A percentile compares a stretch with the other conserved stretches of the same genome.
Conservation (phyloP, 2,329 filamentous ascomycete species). For the Nigrospora osmanthi region DNA sequence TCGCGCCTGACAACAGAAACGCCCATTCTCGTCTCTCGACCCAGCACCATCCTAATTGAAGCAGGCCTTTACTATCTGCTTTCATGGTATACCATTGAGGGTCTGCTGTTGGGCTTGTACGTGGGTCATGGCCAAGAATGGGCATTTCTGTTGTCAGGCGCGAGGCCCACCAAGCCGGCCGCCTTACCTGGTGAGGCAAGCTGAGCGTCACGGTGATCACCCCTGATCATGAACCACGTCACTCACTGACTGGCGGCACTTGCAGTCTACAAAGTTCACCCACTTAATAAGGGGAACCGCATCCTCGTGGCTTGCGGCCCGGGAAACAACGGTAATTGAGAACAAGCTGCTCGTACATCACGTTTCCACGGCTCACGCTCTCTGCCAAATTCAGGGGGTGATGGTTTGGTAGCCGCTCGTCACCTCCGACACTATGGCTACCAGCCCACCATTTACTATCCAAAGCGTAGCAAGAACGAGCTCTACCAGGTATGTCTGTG, state of each 20-base stretch:
- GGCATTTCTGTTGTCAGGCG: too few relatives aligned
- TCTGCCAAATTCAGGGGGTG: slow-evolving; percentile 57
- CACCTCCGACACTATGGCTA: slow-evolving; percentile 93
- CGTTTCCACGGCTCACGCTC: neutral
- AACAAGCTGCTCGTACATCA: neutral
- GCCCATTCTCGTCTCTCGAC: too few relatives aligned
- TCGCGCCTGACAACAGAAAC: too few relatives aligned
- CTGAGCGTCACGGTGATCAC: neutral
- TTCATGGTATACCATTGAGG: too few relatives aligned
- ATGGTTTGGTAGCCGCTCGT: slow-evolving; percentile 88
- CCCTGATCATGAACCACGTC: neutral
- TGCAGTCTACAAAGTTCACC: slow-evolving; percentile 77
- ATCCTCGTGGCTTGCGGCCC: slow-evolving; percentile 90
- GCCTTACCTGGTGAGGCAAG: neutral
- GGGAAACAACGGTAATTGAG: slow-evolving; percentile 54
- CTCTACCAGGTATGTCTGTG: slow-evolving; percentile 64
- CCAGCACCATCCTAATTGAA: too few relatives aligned
- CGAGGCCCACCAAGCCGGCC: too few relatives aligned
- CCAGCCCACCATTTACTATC: slow-evolving; percentile 81
- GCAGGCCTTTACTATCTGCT: too few relatives aligned
- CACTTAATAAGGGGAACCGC: slow-evolving; percentile 59
- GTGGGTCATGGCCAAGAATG: too few relatives aligned
- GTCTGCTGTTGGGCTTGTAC: too few relatives aligned
- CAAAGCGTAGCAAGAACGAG: slow-evolving; percentile 84
- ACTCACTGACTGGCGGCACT: neutral